These are phyloP conservation scores for Phenoliferia sp. DNA, from an alignment of 1,284 basidiomycete genomes.

Conservation along the genomic window DNA sequence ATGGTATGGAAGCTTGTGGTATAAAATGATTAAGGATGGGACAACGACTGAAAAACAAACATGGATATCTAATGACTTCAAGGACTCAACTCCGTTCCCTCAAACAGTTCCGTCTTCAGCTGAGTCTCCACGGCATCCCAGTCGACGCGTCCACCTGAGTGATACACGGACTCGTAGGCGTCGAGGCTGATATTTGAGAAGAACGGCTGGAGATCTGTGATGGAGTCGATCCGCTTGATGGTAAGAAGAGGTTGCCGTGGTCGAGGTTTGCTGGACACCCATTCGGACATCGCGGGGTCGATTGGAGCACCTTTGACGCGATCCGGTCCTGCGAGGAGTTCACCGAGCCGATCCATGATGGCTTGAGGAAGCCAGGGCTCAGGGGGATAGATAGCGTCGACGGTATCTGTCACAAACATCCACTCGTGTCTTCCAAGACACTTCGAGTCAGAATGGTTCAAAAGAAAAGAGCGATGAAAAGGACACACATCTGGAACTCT, in stretches of 20 bases:
- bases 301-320: conserved; percentile 37
- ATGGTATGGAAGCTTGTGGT: too few relatives aligned
- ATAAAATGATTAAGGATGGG: too few relatives aligned
- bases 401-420: conserved; percentile 97
- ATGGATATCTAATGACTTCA: too few relatives aligned
- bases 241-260: conserved; percentile 66
- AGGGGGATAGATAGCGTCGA: conserved; percentile 85
- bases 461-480: not conserved
- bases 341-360: conserved; percentile 85
- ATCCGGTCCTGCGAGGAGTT: conserved; percentile 59
- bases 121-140: conserved; percentile 79
- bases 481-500: conserved; percentile 88
- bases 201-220: conserved; percentile 76
- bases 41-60: too few relatives aligned
- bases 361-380: conserved; percentile 78
- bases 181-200: conserved; percentile 81
- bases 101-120: conserved; percentile 80
- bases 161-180: conserved; percentile 82
- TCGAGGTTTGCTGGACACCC: not conserved
- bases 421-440: conserved; percentile 74
- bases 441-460: not conserved
- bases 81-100: too few relatives aligned
- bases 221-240: conserved; percentile 59
- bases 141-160: conserved; percentile 60
- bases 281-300: not conserved